These are phyloP conservation scores for Phytophthora cryptogea DNA, from an alignment of 352 stramenopile species.

Conservation along the genomic window DNA sequence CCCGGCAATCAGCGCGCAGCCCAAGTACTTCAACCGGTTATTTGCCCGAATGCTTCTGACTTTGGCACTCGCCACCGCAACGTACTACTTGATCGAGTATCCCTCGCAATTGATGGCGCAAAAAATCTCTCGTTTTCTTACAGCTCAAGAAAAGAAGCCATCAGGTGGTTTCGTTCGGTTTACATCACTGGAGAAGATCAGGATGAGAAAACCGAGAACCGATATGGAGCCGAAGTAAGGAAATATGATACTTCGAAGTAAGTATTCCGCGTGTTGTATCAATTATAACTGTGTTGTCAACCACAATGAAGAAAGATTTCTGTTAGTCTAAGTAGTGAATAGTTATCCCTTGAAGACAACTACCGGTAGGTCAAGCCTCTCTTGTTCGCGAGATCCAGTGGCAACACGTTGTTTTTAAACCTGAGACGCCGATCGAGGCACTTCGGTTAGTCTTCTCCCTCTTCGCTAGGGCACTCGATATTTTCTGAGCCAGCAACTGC, in stretches of 20 bases:
- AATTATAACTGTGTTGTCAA: not conserved
- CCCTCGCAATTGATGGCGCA: slow-evolving; percentile 48
- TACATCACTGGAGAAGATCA: slow-evolving; percentile 22
- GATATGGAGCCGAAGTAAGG: slow-evolving; percentile 1
- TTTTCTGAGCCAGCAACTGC: slow-evolving; percentile 7
- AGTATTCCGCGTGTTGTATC: not conserved
- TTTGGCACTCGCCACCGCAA: slow-evolving; percentile 34
- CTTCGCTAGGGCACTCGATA: not conserved
- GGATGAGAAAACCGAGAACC: slow-evolving; percentile 13
- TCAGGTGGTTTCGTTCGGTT: slow-evolving; percentile 10
- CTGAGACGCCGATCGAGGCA: too few relatives aligned
- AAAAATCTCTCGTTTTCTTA: slow-evolving; percentile 36
- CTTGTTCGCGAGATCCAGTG: too few relatives aligned
- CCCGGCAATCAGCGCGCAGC: slow-evolving; percentile 20
- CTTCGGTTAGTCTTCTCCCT: too few relatives aligned
- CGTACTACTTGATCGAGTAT: slow-evolving; percentile 50
- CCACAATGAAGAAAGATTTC: not conserved
- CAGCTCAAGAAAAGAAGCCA: slow-evolving; percentile 14
- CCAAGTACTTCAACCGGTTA: slow-evolving; percentile 43
- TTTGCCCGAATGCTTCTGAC: slow-evolving; percentile 39
- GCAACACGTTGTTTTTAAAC: too few relatives aligned
- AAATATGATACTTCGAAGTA: not conserved
- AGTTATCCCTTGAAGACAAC: too few relatives aligned
- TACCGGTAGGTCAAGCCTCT: too few relatives aligned
- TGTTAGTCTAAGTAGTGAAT: too few relatives aligned